Evolutionary conservation across 176 grass and related monocot genomes (phyloP).

Genomic region (Bromus sterilis): DNA sequence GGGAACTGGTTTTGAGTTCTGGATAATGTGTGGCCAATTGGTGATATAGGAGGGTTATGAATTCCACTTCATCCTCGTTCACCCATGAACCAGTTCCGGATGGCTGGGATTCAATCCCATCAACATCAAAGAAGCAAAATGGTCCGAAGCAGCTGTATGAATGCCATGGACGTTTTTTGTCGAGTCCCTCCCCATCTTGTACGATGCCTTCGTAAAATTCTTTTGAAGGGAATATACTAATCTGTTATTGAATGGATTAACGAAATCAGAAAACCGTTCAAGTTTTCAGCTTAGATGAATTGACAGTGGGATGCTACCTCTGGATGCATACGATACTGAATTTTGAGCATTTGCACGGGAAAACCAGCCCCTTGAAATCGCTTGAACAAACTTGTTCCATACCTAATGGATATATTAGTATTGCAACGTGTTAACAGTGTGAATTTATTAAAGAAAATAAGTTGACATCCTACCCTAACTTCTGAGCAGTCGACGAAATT

Average conservation of each 20-base stretch:
- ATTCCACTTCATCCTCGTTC: constrained; percentile 82
- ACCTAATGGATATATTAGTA: constrained; percentile 42
- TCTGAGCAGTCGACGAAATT: constrained; percentile 68
- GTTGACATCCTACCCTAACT: constrained; percentile 58
- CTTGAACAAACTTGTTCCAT: constrained; percentile 88
- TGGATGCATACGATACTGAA: constrained; percentile 95
- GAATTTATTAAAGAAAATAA: not conserved
- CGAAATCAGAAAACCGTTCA: constrained; percentile 16
- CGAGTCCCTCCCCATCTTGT: constrained; percentile 69
- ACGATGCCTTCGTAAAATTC: constrained; percentile 81
- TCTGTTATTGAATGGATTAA: constrained; percentile 40
- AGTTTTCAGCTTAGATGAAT: constrained; percentile 8
- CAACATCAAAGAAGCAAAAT: constrained; percentile 94
- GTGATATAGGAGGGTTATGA: constrained; percentile 78
- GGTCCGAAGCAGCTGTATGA: constrained; percentile 67
- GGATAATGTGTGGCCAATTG: constrained; percentile 51
- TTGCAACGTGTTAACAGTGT: constrained; percentile 1
- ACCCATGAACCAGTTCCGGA: constrained; percentile 88
- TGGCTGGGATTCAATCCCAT: constrained; percentile 66
- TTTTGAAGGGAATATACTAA: constrained; percentile 91
- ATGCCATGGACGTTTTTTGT: constrained; percentile 56
- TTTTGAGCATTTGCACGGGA: constrained; percentile 94
- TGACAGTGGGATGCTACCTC: constrained; percentile 40
- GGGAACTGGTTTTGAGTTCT: constrained; percentile 64
- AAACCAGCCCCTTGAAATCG: constrained; percentile 93